A percentile compares a stretch with the other conserved stretches of the same genome.
These are phyloP conservation scores for Metschnikowia dekortorum DNA, from an alignment of 805 yeast species.

Conservation along the genomic window DNA sequence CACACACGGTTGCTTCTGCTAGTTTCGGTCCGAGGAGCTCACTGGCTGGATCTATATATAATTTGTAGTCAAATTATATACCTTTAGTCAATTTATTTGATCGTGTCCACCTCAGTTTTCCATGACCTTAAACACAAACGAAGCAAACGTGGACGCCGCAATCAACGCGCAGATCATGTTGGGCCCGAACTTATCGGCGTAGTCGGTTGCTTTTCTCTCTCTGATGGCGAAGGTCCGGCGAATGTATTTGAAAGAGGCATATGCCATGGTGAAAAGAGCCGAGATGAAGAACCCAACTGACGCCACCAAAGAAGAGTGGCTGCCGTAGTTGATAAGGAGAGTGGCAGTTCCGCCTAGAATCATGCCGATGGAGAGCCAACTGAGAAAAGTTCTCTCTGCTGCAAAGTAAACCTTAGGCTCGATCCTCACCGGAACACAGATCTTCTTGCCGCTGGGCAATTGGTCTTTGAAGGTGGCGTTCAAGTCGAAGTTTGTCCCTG, in stretches of 20 bases:
- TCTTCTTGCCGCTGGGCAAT: slow-evolving; percentile 85
- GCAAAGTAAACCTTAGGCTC: slow-evolving; percentile 99
- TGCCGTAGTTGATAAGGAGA: slow-evolving; percentile 81
- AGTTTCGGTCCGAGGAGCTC: too few relatives aligned
- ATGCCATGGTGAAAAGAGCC: slow-evolving; percentile 66
- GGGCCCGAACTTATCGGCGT: slow-evolving; percentile 88
- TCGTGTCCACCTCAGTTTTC: slow-evolving; percentile 17
- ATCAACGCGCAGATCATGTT: slow-evolving; percentile 72
- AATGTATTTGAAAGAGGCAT: slow-evolving; percentile 69
- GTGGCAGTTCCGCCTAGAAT: slow-evolving; percentile 86
- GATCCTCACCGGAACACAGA: slow-evolving; percentile 90
- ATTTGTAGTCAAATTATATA: neutral
- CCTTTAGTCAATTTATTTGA: too few relatives aligned
- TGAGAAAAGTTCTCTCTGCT: slow-evolving; percentile 88
- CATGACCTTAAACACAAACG: slow-evolving; percentile 51
- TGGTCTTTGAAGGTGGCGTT: slow-evolving; percentile 44
- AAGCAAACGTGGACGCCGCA: slow-evolving; percentile 60
- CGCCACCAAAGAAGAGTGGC: slow-evolving; percentile 62
- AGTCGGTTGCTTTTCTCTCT: slow-evolving; percentile 73
- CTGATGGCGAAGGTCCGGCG: slow-evolving; percentile 83
- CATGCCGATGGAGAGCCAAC: slow-evolving; percentile 92
- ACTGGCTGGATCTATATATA: neutral
- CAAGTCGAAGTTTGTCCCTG: slow-evolving; percentile 43
- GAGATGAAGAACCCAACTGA: slow-evolving; percentile 83
- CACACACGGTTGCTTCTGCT: too few relatives aligned